Percentiles rank a stretch among this genome's conserved stretches.
Evolutionary conservation across 805 yeast genomes (phyloP).

Genomic region (Alloascoidea africana): DNA sequence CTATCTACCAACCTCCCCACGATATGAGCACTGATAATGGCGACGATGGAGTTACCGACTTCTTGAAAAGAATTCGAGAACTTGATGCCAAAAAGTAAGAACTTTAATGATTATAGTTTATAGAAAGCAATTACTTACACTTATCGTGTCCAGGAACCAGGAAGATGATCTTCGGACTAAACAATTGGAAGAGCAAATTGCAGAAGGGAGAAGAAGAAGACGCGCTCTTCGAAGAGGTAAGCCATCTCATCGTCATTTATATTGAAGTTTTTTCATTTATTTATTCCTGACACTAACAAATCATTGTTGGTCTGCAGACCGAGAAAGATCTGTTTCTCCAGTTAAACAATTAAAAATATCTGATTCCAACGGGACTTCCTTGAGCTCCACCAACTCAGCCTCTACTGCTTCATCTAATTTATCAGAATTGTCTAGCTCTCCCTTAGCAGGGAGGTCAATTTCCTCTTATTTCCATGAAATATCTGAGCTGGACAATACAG

Average conservation of each 20-base stretch:
- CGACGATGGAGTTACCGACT: constrained; percentile 12
- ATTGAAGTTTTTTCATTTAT: too few relatives aligned
- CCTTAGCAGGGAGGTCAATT: constrained; percentile 7
- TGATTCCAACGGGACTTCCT: not conserved
- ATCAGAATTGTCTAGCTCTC: constrained; percentile 10
- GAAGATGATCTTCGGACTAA: constrained; percentile 16
- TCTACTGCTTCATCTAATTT: too few relatives aligned
- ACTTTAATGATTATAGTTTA: not conserved
- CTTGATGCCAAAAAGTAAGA: constrained; percentile 16
- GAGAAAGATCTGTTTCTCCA: constrained; percentile 11
- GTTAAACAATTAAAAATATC: constrained; percentile 5
- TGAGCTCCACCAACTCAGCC: not conserved
- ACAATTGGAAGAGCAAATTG: constrained; percentile 14
- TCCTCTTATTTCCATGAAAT: constrained; percentile 1
- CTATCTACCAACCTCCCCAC: too few relatives aligned
- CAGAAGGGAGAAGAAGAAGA: constrained; percentile 14
- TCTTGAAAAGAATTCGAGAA: constrained; percentile 14
- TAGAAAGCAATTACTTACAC: not conserved
- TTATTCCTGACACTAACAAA: too few relatives aligned
- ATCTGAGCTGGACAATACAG: not conserved
- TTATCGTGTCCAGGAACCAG: constrained; percentile 8
- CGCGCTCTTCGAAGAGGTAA: constrained; percentile 11
- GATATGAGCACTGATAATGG: not conserved
- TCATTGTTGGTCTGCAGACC: constrained; percentile 3
- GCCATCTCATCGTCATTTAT: too few relatives aligned